A percentile compares a stretch with the other conserved stretches of the same genome.
phyloP scores from a whole-genome alignment of 495 filamentous ascomycete species.

The Podospora tetraspora region DNA sequence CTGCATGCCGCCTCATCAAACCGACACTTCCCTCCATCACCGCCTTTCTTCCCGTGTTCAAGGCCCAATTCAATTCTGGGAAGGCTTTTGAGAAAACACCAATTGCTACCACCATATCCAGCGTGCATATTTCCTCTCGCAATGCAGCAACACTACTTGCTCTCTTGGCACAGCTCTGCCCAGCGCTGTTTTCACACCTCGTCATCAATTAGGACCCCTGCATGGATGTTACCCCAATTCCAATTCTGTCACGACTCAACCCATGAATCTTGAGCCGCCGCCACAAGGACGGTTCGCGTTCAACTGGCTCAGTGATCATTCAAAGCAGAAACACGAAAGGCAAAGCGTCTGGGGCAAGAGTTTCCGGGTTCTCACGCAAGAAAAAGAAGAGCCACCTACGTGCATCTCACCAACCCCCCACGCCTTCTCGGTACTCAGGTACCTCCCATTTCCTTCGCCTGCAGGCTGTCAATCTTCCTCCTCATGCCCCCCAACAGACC shows the following conservation, averaged over 20 bases:
- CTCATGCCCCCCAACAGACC: background rate
- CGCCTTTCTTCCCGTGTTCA: background rate
- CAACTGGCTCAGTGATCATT: background rate
- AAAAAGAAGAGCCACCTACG: background rate
- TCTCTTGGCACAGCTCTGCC: background rate
- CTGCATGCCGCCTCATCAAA: background rate
- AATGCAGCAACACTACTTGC: no score
- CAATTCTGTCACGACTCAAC: no score
- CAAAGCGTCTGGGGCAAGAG: background rate
- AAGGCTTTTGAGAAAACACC: background rate
- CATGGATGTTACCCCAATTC: background rate
- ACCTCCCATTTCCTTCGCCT: background rate
- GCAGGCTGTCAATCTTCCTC: background rate
- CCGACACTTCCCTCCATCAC: background rate
- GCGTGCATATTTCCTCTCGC: background rate
- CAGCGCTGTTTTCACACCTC: background rate
- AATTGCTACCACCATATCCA: background rate
- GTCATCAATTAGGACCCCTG: background rate
- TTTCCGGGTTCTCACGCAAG: background rate
- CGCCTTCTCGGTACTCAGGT: background rate
- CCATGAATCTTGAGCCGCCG: no score
- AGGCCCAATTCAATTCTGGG: background rate
- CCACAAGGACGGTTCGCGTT: background rate
- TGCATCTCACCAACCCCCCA: background rate
- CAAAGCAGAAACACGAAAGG: background rate